Evolutionary conservation across 208 protist species (phyloP), one percentile per base, ranked within the genome.

Genomic region (Trypanosoma theileri): DNA sequence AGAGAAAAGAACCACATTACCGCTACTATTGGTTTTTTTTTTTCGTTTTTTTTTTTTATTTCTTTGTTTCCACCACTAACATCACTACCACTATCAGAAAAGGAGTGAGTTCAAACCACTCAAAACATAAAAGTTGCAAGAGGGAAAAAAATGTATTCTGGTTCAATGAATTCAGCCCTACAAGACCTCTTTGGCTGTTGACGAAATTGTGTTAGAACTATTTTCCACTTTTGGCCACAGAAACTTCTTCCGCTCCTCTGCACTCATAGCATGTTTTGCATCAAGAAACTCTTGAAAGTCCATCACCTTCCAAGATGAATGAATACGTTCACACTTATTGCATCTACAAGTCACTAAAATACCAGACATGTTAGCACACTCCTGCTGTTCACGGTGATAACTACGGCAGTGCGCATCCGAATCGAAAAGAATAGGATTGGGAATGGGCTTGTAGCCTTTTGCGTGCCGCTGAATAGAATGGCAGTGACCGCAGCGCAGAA

Each of bases 341-440:
- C 90, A 96, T 9, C 76, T 69, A 52, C 66, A 78, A 14, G 85
- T 89, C 66, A 91, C 75, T 12, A 79, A 21, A 81, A 82, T 76
- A 0, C 88, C 88, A 8, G 65, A 65, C 64, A 87, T 90, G 12
- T 82, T 84, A 6, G 58, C 68, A 19, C 80, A 75, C n/a, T 80
- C 80, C 10, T 82, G 81, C 79, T 89, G 80, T 68, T 96, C 90
- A 40, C 84, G 45, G 74, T 92, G 82, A 63, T 80, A 93, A 61
- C 81, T 90, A n/a, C 85, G 77, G 48, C 84, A 93, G 53, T 96
- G 90, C 19, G 73, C 80, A 53, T 96, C 86, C 2, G 88, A 86
- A 57, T 93, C 82, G 73, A 96, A 96, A 42, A 93, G 77, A 58
- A 93, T 93, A 31, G 90, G 90, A 62, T 96, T 93, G 2, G 87